phyloP scores from a whole-genome alignment of 2,329 filamentous ascomycete genomes.

The Simplicillium sp. region DNA sequence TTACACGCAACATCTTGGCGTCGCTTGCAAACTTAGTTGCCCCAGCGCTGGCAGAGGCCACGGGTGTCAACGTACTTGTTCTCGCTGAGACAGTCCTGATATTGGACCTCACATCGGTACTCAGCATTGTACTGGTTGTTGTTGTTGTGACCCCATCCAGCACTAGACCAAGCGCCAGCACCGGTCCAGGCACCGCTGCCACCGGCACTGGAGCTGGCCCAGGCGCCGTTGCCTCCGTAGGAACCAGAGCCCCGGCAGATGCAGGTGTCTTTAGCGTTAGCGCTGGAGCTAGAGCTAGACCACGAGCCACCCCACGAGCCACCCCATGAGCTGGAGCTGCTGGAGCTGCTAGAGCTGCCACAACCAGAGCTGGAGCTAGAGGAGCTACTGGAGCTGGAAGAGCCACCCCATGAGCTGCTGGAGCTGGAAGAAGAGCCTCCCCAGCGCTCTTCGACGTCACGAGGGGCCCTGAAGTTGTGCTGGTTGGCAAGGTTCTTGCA shows the following conservation, averaged over 20 bases:
- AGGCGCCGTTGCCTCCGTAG: constrained; percentile 2
- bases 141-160: constrained; percentile 16
- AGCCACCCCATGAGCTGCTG: constrained; percentile 7
- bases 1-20: no score
- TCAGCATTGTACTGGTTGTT: constrained; percentile 20
- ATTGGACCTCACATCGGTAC: constrained; percentile 38
- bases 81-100: constrained; percentile 33
- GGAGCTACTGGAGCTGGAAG: background rate
- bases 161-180: constrained; percentile 3
- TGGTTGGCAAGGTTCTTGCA: constrained; percentile 26
- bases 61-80: constrained; percentile 28
- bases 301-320: background rate
- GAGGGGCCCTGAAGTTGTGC: constrained; percentile 12
- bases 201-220: background rate
- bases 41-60: no score
- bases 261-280: constrained; percentile 1
- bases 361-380: constrained; percentile 6
- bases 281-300: background rate
- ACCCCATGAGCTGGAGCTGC: background rate
- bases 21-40: no score
- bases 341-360: background rate
- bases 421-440: background rate
- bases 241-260: constrained; percentile 5
- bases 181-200: constrained; percentile 3
- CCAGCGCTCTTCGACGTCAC: constrained; percentile 1